Conservation (phyloP, 1,139 yeast species). For the Hyphopichia wangnamkhiaoensis region DNA sequence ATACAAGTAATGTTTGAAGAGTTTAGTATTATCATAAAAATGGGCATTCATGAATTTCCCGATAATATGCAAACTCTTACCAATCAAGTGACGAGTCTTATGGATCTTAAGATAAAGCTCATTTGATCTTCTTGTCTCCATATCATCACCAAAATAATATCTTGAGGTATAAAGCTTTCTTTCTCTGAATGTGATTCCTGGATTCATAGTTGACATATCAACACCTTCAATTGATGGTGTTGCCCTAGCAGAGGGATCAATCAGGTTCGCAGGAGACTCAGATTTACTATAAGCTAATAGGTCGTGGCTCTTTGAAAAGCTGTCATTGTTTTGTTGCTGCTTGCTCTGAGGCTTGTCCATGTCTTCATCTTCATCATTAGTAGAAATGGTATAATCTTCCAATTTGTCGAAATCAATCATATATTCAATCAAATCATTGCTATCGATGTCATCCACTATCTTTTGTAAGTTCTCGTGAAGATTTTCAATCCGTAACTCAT, state of each 20-base stretch:
- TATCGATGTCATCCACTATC: constrained; percentile 41
- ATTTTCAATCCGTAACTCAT: constrained; percentile 29
- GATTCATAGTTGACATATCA: constrained; percentile 46
- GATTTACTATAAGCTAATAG: neutral
- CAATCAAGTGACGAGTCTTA: constrained; percentile 60
- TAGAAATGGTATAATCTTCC: constrained; percentile 12
- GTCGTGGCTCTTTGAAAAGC: constrained; percentile 1
- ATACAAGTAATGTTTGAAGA: constrained; percentile 65
- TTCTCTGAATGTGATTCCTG: constrained; percentile 57
- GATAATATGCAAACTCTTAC: constrained; percentile 65
- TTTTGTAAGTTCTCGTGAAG: constrained; percentile 38
- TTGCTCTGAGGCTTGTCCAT: constrained; percentile 8
- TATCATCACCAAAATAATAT: constrained; percentile 57
- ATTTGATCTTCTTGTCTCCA: constrained; percentile 46
- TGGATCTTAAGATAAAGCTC: constrained; percentile 64
- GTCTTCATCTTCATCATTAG: constrained; percentile 26
- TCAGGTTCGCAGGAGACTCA: constrained; percentile 20
- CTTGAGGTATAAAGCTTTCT: constrained; percentile 59
- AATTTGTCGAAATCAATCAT: constrained; percentile 19
- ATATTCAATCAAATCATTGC: constrained; percentile 17
- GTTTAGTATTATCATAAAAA: constrained; percentile 67
- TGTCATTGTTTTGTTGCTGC: neutral
- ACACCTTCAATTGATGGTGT: constrained; percentile 47
- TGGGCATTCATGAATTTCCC: constrained; percentile 49
- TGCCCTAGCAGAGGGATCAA: constrained; percentile 34